A percentile compares a stretch with the other conserved stretches of the same genome.
Conservation (phyloP, 2,329 filamentous ascomycete genomes). For the Balansia obtecta region DNA sequence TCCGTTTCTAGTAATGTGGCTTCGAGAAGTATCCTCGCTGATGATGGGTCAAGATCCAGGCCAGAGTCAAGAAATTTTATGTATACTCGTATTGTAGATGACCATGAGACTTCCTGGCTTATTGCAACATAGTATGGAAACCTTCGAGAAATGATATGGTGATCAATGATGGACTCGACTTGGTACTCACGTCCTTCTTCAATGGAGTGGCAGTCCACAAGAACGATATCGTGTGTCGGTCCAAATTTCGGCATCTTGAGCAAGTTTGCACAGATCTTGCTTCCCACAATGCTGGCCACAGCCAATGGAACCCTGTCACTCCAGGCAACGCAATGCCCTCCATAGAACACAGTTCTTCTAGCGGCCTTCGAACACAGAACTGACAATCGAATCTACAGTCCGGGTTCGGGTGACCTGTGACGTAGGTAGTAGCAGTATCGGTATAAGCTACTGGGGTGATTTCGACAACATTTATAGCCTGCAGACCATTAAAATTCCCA, state of each 20-base stretch:
- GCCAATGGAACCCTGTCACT: background rate
- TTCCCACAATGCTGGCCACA: background rate
- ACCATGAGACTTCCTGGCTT: background rate
- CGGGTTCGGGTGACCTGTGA: background rate
- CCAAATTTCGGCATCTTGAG: background rate
- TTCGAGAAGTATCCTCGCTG: background rate
- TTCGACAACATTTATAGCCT: background rate
- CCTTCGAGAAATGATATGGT: background rate
- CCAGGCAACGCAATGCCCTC: background rate
- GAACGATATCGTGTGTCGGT: background rate
- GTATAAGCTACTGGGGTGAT: background rate
- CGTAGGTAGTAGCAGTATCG: background rate
- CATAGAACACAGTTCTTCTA: background rate
- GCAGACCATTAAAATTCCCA: background rate
- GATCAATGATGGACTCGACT: background rate
- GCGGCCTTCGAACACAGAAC: background rate
- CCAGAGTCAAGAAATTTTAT: background rate
- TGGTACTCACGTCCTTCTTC: background rate
- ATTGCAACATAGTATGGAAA: background rate
- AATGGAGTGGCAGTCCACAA: background rate
- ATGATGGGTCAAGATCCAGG: background rate
- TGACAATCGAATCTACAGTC: background rate
- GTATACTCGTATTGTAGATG: background rate
- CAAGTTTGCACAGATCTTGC: background rate
- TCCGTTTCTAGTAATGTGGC: background rate